Percentiles rank a stretch among this genome's conserved stretches.
These are phyloP conservation scores for Leishmania major DNA, from an alignment of 208 protist genomes.

Conservation along the genomic window DNA sequence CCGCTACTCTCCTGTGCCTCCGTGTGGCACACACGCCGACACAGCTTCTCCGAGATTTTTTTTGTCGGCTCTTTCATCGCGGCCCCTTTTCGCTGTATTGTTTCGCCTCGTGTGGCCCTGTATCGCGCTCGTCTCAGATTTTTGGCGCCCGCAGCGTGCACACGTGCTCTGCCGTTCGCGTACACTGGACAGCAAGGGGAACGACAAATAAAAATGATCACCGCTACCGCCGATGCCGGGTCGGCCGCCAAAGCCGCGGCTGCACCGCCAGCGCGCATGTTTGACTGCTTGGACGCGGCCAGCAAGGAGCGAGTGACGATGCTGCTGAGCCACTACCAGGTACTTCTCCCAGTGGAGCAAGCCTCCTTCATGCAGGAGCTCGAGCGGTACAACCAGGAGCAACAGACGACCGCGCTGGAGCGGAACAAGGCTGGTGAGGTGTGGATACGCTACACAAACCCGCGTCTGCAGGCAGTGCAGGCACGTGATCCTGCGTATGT, in stretches of 20 bases:
- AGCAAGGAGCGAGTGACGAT: conserved; percentile 62
- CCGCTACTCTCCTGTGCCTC: not conserved
- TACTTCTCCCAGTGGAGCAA: conserved; percentile 54
- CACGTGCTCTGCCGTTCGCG: not conserved
- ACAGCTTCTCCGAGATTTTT: not conserved
- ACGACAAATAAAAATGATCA: not conserved
- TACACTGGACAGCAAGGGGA: not conserved
- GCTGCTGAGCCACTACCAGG: conserved; percentile 51
- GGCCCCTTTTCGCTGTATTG: not conserved
- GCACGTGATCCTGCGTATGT: conserved; percentile 56
- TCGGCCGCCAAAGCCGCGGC: not conserved
- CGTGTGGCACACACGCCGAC: not conserved
- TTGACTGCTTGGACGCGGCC: conserved; percentile 53
- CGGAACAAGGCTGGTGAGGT: conserved; percentile 10
- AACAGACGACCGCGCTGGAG: conserved; percentile 3
- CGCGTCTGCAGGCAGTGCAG: conserved; percentile 51
- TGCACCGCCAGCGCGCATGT: conserved; percentile 28
- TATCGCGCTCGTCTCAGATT: not conserved
- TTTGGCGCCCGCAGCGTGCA: not conserved
- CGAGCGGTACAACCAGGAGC: conserved; percentile 32
- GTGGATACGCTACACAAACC: conserved; percentile 33
- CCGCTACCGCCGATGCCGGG: not conserved
- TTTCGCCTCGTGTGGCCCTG: not conserved
- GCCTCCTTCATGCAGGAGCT: conserved; percentile 59
- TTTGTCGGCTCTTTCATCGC: not conserved